Conservation (phyloP, 768 basidiomycete species). For the Royoungia palumana region DNA sequence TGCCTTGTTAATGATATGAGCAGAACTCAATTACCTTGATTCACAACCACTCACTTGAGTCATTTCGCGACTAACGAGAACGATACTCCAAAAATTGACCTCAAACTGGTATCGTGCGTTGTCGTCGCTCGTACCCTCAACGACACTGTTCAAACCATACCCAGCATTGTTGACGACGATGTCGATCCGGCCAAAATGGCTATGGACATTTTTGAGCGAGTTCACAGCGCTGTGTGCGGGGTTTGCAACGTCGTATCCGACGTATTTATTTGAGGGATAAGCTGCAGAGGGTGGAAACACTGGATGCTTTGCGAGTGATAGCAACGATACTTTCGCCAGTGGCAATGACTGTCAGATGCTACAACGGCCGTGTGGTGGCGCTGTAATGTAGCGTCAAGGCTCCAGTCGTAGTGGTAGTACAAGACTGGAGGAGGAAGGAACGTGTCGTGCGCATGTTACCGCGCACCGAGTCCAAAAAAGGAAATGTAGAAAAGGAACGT, state of each 20-base stretch:
- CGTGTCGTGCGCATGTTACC: no score
- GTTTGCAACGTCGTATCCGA: constrained; percentile 31
- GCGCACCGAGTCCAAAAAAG: no score
- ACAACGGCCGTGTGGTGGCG: no score
- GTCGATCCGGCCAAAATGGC: constrained; percentile 31
- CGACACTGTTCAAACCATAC: constrained; percentile 19
- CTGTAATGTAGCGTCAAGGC: no score
- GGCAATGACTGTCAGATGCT: no score
- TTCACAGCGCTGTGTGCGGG: constrained; percentile 10
- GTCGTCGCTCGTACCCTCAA: constrained; percentile 25
- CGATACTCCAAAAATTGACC: constrained; percentile 33
- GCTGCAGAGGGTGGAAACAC: constrained; percentile 15
- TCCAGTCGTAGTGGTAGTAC: no score
- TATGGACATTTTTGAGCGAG: constrained; percentile 21
- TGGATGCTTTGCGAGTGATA: constrained; percentile 24
- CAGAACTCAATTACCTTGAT: background rate
- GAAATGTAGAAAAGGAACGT: no score
- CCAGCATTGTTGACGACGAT: constrained; percentile 36
- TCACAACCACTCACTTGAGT: constrained; percentile 9
- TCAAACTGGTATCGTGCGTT: constrained; percentile 29
- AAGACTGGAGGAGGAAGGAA: no score
- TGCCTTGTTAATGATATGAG: constrained; percentile 4
- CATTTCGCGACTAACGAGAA: constrained; percentile 22
- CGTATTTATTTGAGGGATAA: constrained; percentile 19
- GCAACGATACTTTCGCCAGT: constrained; percentile 29